phyloP scores from a whole-genome alignment of 176 grass and related monocot species.

The Stipa capillata region DNA sequence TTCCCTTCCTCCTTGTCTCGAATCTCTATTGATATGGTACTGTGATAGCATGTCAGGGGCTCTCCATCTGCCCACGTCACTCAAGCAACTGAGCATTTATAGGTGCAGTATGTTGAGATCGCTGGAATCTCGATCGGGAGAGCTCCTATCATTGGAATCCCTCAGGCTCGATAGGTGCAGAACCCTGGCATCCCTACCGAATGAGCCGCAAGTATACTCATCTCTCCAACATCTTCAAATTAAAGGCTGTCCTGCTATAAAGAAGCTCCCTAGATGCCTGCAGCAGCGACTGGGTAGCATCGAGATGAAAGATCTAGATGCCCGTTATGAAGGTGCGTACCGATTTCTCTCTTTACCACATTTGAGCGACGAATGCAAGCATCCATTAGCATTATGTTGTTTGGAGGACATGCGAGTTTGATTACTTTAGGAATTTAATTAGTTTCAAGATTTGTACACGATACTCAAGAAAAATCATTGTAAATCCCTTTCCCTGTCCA shows the following conservation, averaged over 20 bases:
- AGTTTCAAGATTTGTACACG: too few relatives aligned
- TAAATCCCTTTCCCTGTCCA: too few relatives aligned
- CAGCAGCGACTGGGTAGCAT: not conserved
- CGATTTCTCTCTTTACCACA: not conserved
- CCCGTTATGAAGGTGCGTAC: not conserved
- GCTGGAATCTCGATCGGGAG: not conserved
- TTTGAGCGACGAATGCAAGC: not conserved
- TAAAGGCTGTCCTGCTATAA: not conserved
- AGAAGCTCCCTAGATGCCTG: not conserved
- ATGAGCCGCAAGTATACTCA: not conserved
- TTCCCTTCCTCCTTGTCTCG: not conserved
- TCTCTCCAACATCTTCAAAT: fast-evolving
- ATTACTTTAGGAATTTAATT: too few relatives aligned
- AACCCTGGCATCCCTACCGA: not conserved
- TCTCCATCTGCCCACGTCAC: not conserved
- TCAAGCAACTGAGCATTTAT: fast-evolving
- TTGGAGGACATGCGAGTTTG: too few relatives aligned
- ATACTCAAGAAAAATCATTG: too few relatives aligned
- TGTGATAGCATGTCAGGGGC: not conserved
- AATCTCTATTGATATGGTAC: fast-evolving
- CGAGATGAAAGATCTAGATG: fast-evolving
- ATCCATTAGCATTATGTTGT: not conserved
- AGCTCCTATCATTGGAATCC: not conserved
- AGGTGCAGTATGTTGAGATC: not conserved
- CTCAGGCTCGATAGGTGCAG: fast-evolving